Evolutionary conservation across 2,329 filamentous ascomycete genomes (phyloP), one percentile per base, ranked within the genome.

Genomic region (Fusarium domesticum): DNA sequence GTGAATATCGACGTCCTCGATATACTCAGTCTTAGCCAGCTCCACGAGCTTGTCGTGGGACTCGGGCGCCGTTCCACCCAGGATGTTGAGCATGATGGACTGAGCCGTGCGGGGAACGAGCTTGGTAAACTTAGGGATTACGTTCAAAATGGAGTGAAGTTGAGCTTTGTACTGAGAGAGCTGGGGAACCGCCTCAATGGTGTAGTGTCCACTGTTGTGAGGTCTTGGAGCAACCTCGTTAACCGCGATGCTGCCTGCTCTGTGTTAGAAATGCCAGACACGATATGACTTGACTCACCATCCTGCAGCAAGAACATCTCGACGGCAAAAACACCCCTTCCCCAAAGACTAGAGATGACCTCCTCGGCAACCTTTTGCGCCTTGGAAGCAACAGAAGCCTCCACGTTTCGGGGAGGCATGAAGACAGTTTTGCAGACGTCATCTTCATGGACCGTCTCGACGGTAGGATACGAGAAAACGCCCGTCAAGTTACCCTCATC

Each of bases 181-280:
- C 48, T 92, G 81, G 0, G 84, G 83, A 37, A 93, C 89, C 4
- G 89, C 88, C 71, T 98, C 92, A 53, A 97, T 97, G 3, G 88
- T 95, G 69, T 91, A 92, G 69, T 97, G 93, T 1, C 93, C 93
- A 0, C 89, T 95, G 71, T 96, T 96, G 70, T 96, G 91, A 25
- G 74, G 73, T 14, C 89, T 77, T 11, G 88, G 89, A 0, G 89
- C 89, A 51, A 95, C 85, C 69, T 96, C 90, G 66, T 95, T 96
- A 57, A 96, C 78, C 45, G 95, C 70, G 2, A 96, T 75, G 2
- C 73, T 72, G 46, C 76, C 73, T 75, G 38, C n/a, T n/a, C 12
- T 8, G 41, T 28, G 42, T 54, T 33, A 49, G 52, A 35, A 35
- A 20, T 42, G 6, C 42, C 33, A 15, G 6, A 7, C 1, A n/a